Conservation (phyloP, 2,329 filamentous ascomycete genomes). For the Sclerotinia sclerotiorum region DNA sequence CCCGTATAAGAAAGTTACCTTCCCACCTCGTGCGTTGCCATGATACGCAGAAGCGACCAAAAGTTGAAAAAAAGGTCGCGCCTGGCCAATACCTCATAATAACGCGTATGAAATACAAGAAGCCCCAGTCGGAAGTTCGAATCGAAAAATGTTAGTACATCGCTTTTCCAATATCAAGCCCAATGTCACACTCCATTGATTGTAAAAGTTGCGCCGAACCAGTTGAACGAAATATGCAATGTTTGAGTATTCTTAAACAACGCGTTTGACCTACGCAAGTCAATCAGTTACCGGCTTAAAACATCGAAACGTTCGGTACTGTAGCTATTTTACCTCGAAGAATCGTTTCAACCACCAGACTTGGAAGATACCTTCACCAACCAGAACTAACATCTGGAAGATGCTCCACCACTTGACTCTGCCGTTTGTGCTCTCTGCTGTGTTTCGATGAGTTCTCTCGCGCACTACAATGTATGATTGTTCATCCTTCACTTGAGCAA, state of each 20-base stretch:
- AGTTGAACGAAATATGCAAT: conserved; percentile 26
- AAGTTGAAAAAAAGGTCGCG: conserved; percentile 4
- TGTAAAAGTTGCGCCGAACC: conserved; percentile 33
- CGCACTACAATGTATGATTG: conserved; percentile 95
- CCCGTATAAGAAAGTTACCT: background rate
- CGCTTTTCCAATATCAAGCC: conserved; percentile 16
- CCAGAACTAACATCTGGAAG: conserved; percentile 85
- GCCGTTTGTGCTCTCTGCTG: conserved; percentile 95
- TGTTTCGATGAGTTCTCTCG: conserved; percentile 96
- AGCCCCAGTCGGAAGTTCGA: conserved; percentile 13
- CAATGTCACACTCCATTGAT: conserved; percentile 25
- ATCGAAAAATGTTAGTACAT: conserved; percentile 26
- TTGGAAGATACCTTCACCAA: conserved; percentile 94
- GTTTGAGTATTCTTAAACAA: conserved; percentile 49
- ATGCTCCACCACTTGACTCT: conserved; percentile 99
- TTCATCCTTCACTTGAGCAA: conserved; percentile 94
- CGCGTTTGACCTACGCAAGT: conserved; percentile 57
- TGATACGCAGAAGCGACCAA: background rate
- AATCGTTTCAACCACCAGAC: conserved; percentile 99
- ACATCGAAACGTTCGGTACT: conserved; percentile 38
- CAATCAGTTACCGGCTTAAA: conserved; percentile 38
- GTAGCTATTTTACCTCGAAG: conserved; percentile 67
- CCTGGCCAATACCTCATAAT: conserved; percentile 2
- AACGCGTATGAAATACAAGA: background rate
- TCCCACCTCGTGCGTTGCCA: background rate